phyloP scores from a whole-genome alignment of 2,329 filamentous ascomycete species.

The Pseudogymnoascus sp. region DNA sequence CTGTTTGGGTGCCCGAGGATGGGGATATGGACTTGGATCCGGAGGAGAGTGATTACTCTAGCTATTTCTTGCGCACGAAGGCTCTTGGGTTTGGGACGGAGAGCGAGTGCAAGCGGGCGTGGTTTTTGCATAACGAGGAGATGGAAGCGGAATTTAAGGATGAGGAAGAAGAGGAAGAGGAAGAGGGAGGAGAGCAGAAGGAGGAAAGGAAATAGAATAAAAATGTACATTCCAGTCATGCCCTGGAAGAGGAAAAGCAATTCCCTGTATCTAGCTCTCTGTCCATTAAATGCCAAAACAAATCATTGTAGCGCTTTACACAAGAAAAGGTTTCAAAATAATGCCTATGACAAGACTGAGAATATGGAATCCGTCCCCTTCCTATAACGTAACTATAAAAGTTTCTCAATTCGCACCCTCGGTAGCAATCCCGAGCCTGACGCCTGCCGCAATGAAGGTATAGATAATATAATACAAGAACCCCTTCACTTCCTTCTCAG shows the following conservation, averaged over 20 bases:
- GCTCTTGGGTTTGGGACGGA: background rate
- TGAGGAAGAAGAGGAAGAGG: background rate
- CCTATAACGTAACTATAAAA: background rate
- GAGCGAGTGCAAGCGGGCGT: background rate
- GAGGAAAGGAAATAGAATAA: too few species aligned
- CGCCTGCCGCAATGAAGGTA: constrained; percentile 5
- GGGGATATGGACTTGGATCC: background rate
- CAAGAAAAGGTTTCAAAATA: constrained; percentile 2
- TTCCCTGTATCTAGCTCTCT: background rate
- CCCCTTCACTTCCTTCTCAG: background rate
- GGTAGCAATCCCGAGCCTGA: background rate
- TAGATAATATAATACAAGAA: constrained; percentile 3
- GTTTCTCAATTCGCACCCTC: background rate
- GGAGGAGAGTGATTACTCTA: background rate
- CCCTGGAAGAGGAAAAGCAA: background rate
- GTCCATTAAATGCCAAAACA: background rate
- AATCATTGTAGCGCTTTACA: background rate
- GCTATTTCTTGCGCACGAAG: background rate
- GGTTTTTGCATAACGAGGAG: background rate
- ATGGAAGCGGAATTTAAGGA: background rate
- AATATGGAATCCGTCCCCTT: background rate
- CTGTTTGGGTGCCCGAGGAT: background rate
- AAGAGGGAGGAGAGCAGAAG: background rate
- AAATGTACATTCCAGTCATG: background rate
- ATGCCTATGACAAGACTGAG: background rate